Percentiles rank a stretch among this genome's conserved stretches.
These are phyloP conservation scores for Starmerella bacillaris DNA, from an alignment of 805 yeast genomes.

Conservation along the genomic window DNA sequence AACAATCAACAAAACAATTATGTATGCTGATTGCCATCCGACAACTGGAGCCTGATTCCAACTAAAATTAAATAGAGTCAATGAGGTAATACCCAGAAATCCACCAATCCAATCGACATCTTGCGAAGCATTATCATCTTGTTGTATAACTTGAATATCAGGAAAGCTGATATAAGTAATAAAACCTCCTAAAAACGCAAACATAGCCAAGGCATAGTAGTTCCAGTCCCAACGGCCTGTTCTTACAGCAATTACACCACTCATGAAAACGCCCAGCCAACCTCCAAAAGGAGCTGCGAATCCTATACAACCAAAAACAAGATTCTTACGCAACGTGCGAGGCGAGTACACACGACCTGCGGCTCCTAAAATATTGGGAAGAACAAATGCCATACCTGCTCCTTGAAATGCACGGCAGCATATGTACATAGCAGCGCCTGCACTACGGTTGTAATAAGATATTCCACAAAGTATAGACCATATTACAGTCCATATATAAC, in stretches of 20 bases:
- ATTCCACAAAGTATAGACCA: conserved; percentile 49
- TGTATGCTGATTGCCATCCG: conserved; percentile 47
- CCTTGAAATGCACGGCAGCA: conserved; percentile 48
- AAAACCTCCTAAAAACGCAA: conserved; percentile 8
- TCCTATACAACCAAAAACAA: conserved; percentile 41
- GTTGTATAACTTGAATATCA: conserved; percentile 1
- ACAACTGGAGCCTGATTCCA: conserved; percentile 62
- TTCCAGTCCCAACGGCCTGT: conserved; percentile 18
- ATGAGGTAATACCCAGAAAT: conserved; percentile 36
- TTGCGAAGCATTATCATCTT: conserved; percentile 5
- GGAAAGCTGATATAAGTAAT: conserved; percentile 10
- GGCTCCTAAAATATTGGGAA: conserved; percentile 46
- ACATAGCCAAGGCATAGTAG: conserved; percentile 30
- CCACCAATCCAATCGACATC: conserved; percentile 43
- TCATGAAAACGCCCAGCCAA: conserved; percentile 34
- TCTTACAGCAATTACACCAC: conserved; percentile 13
- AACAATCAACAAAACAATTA: conserved; percentile 34
- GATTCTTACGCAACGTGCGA: conserved; percentile 26
- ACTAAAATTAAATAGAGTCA: conserved; percentile 46
- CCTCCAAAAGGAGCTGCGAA: conserved; percentile 50
- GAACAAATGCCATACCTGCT: conserved; percentile 39
- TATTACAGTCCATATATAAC: conserved; percentile 36
- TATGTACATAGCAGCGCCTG: conserved; percentile 16
- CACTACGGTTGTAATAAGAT: conserved; percentile 29
- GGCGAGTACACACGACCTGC: conserved; percentile 24